phyloP scores from a whole-genome alignment of 495 filamentous ascomycete species.

The Clohesyomyces aquaticus region DNA sequence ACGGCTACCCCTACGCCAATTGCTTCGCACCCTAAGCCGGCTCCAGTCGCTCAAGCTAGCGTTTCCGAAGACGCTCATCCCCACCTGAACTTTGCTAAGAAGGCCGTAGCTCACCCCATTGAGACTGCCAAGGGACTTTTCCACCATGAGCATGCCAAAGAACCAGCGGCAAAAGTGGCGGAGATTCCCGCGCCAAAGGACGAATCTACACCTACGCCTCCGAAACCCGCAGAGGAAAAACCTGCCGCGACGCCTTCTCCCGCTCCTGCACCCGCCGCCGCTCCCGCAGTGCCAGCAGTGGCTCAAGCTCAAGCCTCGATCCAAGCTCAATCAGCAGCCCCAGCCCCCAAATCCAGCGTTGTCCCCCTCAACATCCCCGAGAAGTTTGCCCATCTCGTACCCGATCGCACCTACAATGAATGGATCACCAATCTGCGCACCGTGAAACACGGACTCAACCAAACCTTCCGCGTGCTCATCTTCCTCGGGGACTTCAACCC shows the following conservation, averaged over 20 bases:
- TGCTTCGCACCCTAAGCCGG: not conserved
- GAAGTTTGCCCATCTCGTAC: slow-evolving; percentile 22
- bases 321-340: not conserved
- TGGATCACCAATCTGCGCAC: slow-evolving; percentile 30
- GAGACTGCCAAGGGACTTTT: not conserved
- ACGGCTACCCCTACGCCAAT: not conserved
- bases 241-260: not conserved
- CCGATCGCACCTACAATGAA: slow-evolving; percentile 24
- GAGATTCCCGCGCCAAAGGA: not conserved
- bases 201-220: not conserved
- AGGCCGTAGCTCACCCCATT: slow-evolving; percentile 18
- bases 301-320: not conserved
- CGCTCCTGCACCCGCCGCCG: not conserved
- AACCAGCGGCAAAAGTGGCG: not conserved
- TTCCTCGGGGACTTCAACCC: slow-evolving; percentile 35
- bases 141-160: slow-evolving; percentile 4
- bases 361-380: slow-evolving; percentile 19
- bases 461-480: slow-evolving; percentile 33
- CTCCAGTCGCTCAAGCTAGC: not conserved
- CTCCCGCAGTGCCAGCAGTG: not conserved
- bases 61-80: not conserved
- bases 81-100: slow-evolving; percentile 2
- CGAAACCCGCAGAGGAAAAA: not conserved
- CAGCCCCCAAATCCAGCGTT: not conserved
- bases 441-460: slow-evolving; percentile 27